Percentiles rank a stretch among this genome's conserved stretches.
phyloP scores from a whole-genome alignment of 129 eudicot genomes.

The Lactuca sativa region DNA sequence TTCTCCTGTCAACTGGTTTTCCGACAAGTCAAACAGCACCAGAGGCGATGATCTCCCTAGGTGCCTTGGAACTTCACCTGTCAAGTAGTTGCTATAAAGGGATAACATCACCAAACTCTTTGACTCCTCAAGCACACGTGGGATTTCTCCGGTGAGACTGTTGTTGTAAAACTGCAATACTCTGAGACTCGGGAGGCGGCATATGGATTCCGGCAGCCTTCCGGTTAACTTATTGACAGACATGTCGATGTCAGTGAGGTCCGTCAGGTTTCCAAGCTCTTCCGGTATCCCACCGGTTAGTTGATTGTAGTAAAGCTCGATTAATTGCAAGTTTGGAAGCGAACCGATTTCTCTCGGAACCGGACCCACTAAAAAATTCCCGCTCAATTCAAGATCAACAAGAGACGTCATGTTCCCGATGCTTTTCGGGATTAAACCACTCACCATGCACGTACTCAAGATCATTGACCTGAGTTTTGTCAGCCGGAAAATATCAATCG shows the following conservation, averaged over 20 bases:
- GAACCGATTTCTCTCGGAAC: slow-evolving; percentile 58
- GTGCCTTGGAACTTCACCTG: slow-evolving; percentile 65
- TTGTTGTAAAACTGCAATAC: slow-evolving; percentile 77
- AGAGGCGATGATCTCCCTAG: slow-evolving; percentile 63
- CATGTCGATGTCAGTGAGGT: slow-evolving; percentile 59
- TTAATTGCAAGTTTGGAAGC: slow-evolving; percentile 52
- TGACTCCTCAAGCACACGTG: slow-evolving; percentile 55
- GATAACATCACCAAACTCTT: slow-evolving; percentile 50
- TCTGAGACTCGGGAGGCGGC: slow-evolving; percentile 63
- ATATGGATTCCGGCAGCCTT: slow-evolving; percentile 51
- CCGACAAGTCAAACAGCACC: slow-evolving; percentile 64
- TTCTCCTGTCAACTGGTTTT: slow-evolving; percentile 61
- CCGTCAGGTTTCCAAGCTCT: slow-evolving; percentile 74
- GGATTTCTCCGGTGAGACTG: slow-evolving; percentile 72
- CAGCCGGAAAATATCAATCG: slow-evolving; percentile 50
- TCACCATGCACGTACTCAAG: slow-evolving; percentile 52
- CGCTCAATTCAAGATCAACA: slow-evolving; percentile 79
- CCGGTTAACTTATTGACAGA: slow-evolving; percentile 73
- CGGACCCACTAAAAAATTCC: slow-evolving; percentile 54
- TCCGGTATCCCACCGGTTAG: slow-evolving; percentile 64
- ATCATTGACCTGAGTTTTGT: slow-evolving; percentile 52
- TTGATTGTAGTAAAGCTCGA: slow-evolving; percentile 78
- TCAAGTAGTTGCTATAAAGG: slow-evolving; percentile 61
- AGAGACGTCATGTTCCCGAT: slow-evolving; percentile 81
- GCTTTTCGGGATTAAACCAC: slow-evolving; percentile 55